Conservation (phyloP, 768 basidiomycete genomes). For the Pisolithus sp. region DNA sequence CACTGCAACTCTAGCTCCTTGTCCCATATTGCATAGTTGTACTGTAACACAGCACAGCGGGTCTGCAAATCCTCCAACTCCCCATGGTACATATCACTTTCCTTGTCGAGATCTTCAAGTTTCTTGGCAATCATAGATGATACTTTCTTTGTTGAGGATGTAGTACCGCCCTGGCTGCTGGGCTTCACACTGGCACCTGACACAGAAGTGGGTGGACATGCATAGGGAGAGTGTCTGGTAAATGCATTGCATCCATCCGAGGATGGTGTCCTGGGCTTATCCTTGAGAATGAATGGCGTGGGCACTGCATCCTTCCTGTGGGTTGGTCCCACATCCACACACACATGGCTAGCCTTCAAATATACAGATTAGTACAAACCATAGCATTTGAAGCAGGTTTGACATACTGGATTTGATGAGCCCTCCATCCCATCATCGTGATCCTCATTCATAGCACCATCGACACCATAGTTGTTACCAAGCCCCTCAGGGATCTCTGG, state of each 20-base stretch:
- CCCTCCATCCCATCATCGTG: not conserved
- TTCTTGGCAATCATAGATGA: not conserved
- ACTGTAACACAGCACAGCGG: not conserved
- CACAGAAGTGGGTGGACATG: not conserved
- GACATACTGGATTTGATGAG: not conserved
- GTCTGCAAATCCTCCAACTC: not conserved
- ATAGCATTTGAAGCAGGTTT: not conserved
- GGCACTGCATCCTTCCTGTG: not conserved
- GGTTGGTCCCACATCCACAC: not conserved
- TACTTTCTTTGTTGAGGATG: not conserved
- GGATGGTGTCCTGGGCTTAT: not conserved
- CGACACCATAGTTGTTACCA: not conserved
- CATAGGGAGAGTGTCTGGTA: slow-evolving; percentile 1
- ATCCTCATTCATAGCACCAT: not conserved
- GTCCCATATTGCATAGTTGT: slow-evolving; percentile 1
- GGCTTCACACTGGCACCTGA: not conserved
- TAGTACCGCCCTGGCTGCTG: not conserved
- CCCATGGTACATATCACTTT: not conserved
- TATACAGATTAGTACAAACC: not conserved
- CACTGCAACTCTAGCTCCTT: slow-evolving; percentile 3
- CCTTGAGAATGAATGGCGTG: not conserved
- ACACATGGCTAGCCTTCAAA: not conserved
- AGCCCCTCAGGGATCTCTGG: not conserved
- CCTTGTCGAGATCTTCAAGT: slow-evolving; percentile 2
- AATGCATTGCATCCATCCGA: not conserved